A percentile compares a stretch with the other conserved stretches of the same genome.
Conservation (phyloP, 1,284 basidiomycete species). For the Macrocystidia cucumis region DNA sequence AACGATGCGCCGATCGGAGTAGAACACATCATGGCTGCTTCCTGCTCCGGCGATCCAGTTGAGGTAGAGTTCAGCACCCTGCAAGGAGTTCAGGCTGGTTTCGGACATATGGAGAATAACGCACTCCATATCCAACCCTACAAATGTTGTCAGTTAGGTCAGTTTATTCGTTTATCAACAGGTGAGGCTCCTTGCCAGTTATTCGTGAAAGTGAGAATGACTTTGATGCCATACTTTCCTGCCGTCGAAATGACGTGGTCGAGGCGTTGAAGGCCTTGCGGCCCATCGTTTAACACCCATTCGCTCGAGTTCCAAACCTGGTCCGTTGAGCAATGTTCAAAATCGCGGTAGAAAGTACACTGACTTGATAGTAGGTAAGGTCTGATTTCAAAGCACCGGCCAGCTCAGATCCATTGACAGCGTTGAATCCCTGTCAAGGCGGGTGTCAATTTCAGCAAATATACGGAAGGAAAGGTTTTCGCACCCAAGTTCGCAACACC, state of each 20-base stretch:
- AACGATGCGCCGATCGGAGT: conserved; percentile 37
- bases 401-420: conserved; percentile 44
- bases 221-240: conserved; percentile 47
- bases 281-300: conserved; percentile 50
- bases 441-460: conserved; percentile 6
- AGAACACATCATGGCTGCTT: conserved; percentile 44
- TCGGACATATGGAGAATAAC: conserved; percentile 6
- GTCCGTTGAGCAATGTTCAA: no score
- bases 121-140: conserved; percentile 34
- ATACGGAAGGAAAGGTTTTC: conserved; percentile 19
- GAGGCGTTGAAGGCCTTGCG: conserved; percentile 61
- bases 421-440: conserved; percentile 36
- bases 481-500: conserved; percentile 62
- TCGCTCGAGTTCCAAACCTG: conserved; percentile 43
- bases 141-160: not conserved
- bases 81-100: not conserved
- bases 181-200: conserved; percentile 61
- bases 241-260: conserved; percentile 56
- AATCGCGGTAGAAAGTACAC: no score
- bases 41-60: conserved; percentile 39
- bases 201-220: conserved; percentile 61
- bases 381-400: conserved; percentile 49
- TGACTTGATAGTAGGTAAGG: conserved; percentile 33
- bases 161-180: conserved; percentile 40
- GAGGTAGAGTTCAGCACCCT: conserved; percentile 45